These are phyloP conservation scores for Aspergillus puulaauensis DNA, from an alignment of 2,329 filamentous ascomycete species.

Conservation along the genomic window DNA sequence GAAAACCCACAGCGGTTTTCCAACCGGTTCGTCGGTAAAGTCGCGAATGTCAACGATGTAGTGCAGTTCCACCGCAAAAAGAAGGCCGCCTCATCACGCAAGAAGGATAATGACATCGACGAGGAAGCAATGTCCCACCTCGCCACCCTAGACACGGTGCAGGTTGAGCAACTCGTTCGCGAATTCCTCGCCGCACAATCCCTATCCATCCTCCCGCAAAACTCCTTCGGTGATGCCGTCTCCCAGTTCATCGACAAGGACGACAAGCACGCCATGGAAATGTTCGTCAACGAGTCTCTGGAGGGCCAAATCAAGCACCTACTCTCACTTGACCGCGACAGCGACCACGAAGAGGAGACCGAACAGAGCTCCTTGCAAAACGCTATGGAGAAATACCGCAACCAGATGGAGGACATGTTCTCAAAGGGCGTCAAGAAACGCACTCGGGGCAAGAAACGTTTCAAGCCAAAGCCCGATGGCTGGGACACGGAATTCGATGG, in stretches of 20 bases:
- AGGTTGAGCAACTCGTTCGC: conserved; percentile 83
- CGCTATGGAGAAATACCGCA: conserved; percentile 72
- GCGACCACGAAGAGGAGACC: conserved; percentile 66
- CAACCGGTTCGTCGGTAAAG: conserved; percentile 82
- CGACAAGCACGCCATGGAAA: conserved; percentile 87
- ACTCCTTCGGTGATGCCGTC: conserved; percentile 89
- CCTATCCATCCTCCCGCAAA: conserved; percentile 88
- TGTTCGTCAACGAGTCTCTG: conserved; percentile 72
- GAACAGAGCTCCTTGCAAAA: conserved; percentile 66
- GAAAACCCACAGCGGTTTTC: conserved; percentile 97
- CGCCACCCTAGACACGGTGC: conserved; percentile 69
- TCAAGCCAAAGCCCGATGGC: conserved; percentile 72
- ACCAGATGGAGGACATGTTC: conserved; percentile 70
- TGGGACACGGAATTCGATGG: conserved; percentile 94
- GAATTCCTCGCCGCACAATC: conserved; percentile 86
- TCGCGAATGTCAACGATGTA: conserved; percentile 92
- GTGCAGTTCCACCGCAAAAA: conserved; percentile 93
- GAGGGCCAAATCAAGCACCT: conserved; percentile 69
- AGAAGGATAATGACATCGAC: conserved; percentile 59
- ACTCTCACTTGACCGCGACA: conserved; percentile 65
- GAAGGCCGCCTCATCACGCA: conserved; percentile 51
- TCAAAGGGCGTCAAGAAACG: conserved; percentile 62
- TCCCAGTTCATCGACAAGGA: conserved; percentile 92
- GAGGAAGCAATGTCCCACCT: conserved; percentile 61
- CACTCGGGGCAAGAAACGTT: conserved; percentile 51